A percentile compares a stretch with the other conserved stretches of the same genome.
phyloP scores from a whole-genome alignment of 345 rosid genomes.

The Garcia nutans region DNA sequence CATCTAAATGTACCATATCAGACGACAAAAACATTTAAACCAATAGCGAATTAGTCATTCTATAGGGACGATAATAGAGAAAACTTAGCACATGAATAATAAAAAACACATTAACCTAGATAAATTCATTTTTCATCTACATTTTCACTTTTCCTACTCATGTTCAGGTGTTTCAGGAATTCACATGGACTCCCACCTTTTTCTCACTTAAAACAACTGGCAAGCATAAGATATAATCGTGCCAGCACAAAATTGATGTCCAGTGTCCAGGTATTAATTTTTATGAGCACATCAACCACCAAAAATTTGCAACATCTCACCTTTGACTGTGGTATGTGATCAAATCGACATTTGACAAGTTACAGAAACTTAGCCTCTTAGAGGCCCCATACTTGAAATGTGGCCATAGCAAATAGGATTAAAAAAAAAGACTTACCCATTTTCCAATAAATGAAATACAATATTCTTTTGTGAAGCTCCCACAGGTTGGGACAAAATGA shows the following conservation, averaged over 20 bases:
- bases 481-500: neutral
- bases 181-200: neutral
- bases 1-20: neutral
- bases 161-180: neutral
- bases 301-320: neutral
- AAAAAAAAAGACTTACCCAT: neutral
- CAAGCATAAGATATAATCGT: neutral
- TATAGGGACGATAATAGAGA: neutral
- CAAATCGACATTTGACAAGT: conserved; percentile 1
- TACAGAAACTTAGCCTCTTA: neutral
- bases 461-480: neutral
- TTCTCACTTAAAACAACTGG: neutral
- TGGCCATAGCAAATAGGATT: neutral
- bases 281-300: neutral
- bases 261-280: neutral
- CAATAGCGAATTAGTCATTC: neutral
- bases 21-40: neutral
- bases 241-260: neutral
- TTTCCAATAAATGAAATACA: neutral
- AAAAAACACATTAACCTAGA: neutral
- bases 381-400: neutral
- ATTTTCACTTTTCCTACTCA: neutral
- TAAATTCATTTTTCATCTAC: neutral
- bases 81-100: neutral
- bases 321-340: neutral